Base-by-base conservation (phyloP, 768 basidiomycete genomes). In the Leccinum rimulosum region DNA sequence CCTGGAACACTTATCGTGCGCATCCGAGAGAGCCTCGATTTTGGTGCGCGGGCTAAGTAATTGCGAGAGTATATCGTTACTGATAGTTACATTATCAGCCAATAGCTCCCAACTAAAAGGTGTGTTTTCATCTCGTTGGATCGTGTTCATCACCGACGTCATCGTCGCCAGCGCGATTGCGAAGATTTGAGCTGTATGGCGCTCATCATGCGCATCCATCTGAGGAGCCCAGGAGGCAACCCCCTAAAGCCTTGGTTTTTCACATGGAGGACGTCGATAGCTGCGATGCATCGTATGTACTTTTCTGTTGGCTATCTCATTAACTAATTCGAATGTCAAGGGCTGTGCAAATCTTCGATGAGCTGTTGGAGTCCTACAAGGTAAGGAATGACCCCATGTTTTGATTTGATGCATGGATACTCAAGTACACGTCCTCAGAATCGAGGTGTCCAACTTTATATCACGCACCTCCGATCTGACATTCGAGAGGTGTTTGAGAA, bases 31-130 rank as follows among this genome's bases (percentile, higher is more conserved):
- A 90, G 85, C 67, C 79, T 99, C 28, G 91, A 93, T 68, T 99
- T 99, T 64, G 92, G 91, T 91, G 61, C 6, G 84, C 48, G 10
- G 56, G 60, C 8, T 49, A 2, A 43, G 36, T 60, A 28, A 22
- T 40, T 25, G 15, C 17, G 8, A 52, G 2, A 12, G 17, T 11
- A 31, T n/a, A 3, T 43, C 8, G 43, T 43, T 19, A 19, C n/a
- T 43, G 43, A 43, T 0, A 22, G 22, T 19, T 19, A 19, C 43
- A 10, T 19, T 19, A 43, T 43, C 53, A 91, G 95, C 96, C 12
- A 99, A 99, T 70, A 95, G 95, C 22, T 91, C 94, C 36, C 94
- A 95, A 67, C 76, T 99, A 22, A 98, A 98, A 78, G 95, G 89
- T 61, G 14, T 30, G 14, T 45, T 43, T 36, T 50, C 15, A 50